Base-by-base conservation (phyloP, 169 alveolate genomes). In the Plasmodium gallinaceum region DNA sequence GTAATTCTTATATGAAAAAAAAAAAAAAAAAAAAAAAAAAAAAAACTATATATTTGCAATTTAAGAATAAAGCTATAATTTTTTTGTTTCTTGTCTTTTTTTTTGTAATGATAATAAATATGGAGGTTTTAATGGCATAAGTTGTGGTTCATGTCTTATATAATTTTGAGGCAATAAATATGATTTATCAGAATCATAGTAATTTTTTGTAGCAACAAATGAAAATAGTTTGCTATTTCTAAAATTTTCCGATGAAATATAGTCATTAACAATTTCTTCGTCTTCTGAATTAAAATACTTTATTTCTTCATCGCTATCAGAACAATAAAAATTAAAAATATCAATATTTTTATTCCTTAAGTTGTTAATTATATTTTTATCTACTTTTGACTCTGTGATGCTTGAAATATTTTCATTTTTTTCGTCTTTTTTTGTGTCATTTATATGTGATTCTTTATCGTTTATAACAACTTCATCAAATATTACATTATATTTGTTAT, bases 111-210 rank as follows among this genome's bases (percentile, higher is more conserved):
- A 83, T 45, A 83, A 54, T 60, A 83, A 16, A 57, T 83, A 83
- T 22, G 91, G 91, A 10, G 91, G 91, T 9, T 83, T 64, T n/a
- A 83, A 62, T 18, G 91, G 91, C 91, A 83, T 83, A 14, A 83
- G 32, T n/a, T 83, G 91, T 20, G 91, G 91, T 48, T 83, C 91
- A 39, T 70, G 91, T 6, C 91, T 57, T 8, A 83, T 72, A 71
- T 83, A 83, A 70, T 83, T 83, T 62, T 66, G 73, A 7, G 91
- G 91, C 7, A 83, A 48, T 48, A 83, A 83, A 62, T 83, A 83
- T 10, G 91, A 83, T 20, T 83, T 83, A 46, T 83, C 91, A 16
- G 91, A 83, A 62, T 83, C 91, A 46, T 83, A 83, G 52, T 83
- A 83, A 83, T 83, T 83, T 48, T 83, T 54, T 14, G 91, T 83